phyloP scores from a whole-genome alignment of 208 protist species.

The Trypanosoma lewisi region DNA sequence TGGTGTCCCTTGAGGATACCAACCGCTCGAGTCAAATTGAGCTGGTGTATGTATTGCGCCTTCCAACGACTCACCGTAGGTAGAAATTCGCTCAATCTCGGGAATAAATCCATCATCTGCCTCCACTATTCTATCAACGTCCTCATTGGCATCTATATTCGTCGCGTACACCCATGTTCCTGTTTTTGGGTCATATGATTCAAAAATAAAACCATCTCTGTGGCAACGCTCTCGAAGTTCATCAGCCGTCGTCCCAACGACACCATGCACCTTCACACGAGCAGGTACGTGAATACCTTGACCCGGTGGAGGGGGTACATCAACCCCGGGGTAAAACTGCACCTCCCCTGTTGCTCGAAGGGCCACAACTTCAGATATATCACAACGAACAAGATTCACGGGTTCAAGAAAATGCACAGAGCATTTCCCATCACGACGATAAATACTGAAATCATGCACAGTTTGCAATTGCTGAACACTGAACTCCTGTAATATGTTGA shows the following conservation, averaged over 20 bases:
- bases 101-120: conserved; percentile 7
- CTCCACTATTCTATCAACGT: conserved; percentile 6
- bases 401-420: conserved; percentile 70
- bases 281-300: conserved; percentile 60
- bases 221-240: conserved; percentile 33
- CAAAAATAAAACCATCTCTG: conserved; percentile 34
- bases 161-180: conserved; percentile 38
- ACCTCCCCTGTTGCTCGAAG: conserved; percentile 66
- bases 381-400: conserved; percentile 76
- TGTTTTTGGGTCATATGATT: conserved; percentile 35
- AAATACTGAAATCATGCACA: conserved; percentile 53
- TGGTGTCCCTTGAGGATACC: not conserved
- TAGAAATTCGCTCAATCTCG: conserved; percentile 21
- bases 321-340: conserved; percentile 47
- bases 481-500: conserved; percentile 45
- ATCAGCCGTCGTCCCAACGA: conserved; percentile 32
- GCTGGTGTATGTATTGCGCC: conserved; percentile 8
- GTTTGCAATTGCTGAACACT: conserved; percentile 45
- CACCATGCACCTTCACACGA: conserved; percentile 63
- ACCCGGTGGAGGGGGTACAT: conserved; percentile 28
- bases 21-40: conserved; percentile 3
- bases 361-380: conserved; percentile 53
- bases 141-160: conserved; percentile 19
- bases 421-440: conserved; percentile 59
- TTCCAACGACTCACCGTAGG: conserved; percentile 13